Percentiles rank a stretch among this genome's conserved stretches.
Evolutionary conservation across 345 rosid genomes (phyloP).

Genomic region (Pelargonium nanum): DNA sequence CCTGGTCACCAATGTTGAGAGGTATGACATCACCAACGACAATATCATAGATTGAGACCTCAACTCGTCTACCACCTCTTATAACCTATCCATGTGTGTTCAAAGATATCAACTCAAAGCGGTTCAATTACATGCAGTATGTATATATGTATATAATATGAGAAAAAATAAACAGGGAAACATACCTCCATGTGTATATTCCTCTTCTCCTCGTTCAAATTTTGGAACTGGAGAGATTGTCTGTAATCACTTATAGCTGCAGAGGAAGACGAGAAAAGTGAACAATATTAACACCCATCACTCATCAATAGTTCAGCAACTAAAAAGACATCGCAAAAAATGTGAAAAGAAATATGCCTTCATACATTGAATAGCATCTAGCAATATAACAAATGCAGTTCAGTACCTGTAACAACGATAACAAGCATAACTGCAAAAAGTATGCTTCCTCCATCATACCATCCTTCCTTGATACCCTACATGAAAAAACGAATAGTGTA

Average conservation of each 20-base stretch:
- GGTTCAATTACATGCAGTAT: constrained; percentile 3
- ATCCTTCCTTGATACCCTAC: constrained; percentile 71
- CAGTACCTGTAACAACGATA: constrained; percentile 82
- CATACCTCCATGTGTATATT: constrained; percentile 85
- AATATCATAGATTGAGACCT: constrained; percentile 84
- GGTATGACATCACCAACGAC: constrained; percentile 94
- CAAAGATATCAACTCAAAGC: constrained; percentile 7
- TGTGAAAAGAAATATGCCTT: neutral
- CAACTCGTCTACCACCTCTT: constrained; percentile 73
- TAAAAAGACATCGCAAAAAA: neutral
- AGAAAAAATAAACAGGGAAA: neutral
- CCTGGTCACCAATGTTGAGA: constrained; percentile 98
- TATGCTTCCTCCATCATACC: constrained; percentile 99
- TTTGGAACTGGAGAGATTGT: constrained; percentile 97
- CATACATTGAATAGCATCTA: constrained; percentile 2
- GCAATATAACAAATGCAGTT: neutral
- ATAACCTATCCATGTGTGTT: constrained; percentile 40
- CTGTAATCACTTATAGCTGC: constrained; percentile 93
- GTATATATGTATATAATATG: constrained; percentile 4
- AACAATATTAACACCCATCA: neutral
- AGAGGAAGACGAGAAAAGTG: constrained; percentile 4
- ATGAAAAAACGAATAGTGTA: neutral
- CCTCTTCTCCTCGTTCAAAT: constrained; percentile 86
- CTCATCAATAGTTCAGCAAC: neutral
- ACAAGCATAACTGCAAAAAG: constrained; percentile 90